phyloP scores from a whole-genome alignment of 1,284 basidiomycete genomes.

The Marasmius tenuissimus region DNA sequence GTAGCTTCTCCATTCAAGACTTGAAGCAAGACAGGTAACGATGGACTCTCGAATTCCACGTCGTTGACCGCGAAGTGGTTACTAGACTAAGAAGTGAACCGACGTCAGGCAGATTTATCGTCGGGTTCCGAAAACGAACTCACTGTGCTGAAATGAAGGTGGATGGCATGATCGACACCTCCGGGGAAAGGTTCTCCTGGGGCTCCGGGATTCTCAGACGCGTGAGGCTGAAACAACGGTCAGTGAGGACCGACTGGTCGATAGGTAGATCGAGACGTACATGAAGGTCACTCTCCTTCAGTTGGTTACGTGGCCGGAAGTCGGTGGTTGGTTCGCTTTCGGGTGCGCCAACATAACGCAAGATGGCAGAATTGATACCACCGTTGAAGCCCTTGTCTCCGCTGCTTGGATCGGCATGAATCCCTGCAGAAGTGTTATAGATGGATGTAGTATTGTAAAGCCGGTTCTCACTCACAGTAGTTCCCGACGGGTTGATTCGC shows the following conservation, averaged over 20 bases:
- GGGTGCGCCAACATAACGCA: conserved; percentile 35
- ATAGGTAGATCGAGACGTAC: too few species aligned
- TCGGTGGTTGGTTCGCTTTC: conserved; percentile 29
- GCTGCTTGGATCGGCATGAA: conserved; percentile 23
- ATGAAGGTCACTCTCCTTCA: background rate
- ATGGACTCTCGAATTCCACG: background rate
- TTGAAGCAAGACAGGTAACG: background rate
- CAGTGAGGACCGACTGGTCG: background rate
- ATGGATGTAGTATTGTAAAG: background rate
- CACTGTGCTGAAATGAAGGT: background rate
- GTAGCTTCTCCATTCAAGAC: background rate
- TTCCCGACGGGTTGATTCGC: conserved; percentile 35
- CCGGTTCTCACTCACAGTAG: conserved; percentile 19
- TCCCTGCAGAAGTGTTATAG: conserved; percentile 21
- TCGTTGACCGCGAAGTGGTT: background rate
- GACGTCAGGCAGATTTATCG: background rate
- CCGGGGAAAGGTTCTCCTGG: background rate
- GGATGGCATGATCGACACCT: background rate
- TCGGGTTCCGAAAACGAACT: background rate
- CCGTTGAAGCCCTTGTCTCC: conserved; percentile 18
- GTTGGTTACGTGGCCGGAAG: conserved; percentile 28
- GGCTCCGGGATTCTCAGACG: background rate
- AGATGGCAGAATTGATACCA: conserved; percentile 30
- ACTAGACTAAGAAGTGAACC: background rate
- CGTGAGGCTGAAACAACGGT: background rate